Evolutionary conservation across 2,329 filamentous ascomycete genomes (phyloP), one percentile per base, ranked within the genome.

Genomic region (Penicillium sumatraense): DNA sequence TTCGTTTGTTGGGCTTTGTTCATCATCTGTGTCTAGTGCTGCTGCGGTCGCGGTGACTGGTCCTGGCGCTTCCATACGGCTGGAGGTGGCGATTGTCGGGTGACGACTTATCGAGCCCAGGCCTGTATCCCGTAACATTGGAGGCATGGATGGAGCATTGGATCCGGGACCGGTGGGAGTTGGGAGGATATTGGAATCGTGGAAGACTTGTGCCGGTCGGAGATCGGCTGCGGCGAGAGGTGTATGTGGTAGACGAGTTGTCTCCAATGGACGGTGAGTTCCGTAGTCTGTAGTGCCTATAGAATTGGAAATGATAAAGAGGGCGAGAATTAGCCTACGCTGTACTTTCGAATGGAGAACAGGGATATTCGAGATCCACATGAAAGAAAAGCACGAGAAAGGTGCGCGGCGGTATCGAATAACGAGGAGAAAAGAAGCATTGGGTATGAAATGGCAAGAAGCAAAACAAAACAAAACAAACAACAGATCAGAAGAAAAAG

Each of bases 191-290:
- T 84, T 81, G 68, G 92, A 91, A 45, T 84, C 84, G 46, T 84
- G 81, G 75, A 95, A 96, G 63, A 88, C 87, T 58, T 95, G 90
- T 38, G 85, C 79, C 53, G 88, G 87, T 63, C 90, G 88, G 58
- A 89, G 82, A 68, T 93, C 89, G 59, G 86, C 89, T 58, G 86
- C 83, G 57, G 82, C 76, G 51, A 85, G 80, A 54, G 81, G 68
- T 57, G 79, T 73, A 49, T 76, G 62, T 59, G 83, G 78, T 14
- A 63, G 62, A 55, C 63, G 62, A 49, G 52, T 64, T 81, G 83
- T 54, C 83, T 83, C 88, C 81, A 73, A 87, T 83, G 69, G 86
- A 82, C 70, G 86, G 80, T 74, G 80, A 76, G 78, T 86, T 86
- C 68, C 79, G 61, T 71, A 76, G 49, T 75, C 73, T 61, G 69